A percentile compares a stretch with the other conserved stretches of the same genome.
Evolutionary conservation across 2,329 filamentous ascomycete genomes (phyloP).

Genomic region (Verticillium isaacii): DNA sequence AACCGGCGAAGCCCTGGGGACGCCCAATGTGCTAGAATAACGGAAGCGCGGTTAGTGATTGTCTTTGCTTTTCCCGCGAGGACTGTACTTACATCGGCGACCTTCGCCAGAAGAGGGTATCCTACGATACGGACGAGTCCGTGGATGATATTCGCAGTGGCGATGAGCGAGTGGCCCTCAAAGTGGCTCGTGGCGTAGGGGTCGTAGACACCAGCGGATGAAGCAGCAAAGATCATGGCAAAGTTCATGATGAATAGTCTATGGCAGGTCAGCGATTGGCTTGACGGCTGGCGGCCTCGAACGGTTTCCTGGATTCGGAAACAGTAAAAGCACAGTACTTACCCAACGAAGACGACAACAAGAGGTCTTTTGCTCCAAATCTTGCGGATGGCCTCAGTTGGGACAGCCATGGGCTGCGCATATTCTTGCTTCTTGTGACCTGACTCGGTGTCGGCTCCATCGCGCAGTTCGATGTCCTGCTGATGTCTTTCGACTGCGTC

Average conservation of each 20-base stretch:
- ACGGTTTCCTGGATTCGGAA: too few relatives aligned
- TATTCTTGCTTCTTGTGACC: neutral
- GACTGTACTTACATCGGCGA: conserved; percentile 36
- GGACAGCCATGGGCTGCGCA: conserved; percentile 6
- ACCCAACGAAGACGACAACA: neutral
- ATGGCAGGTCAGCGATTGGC: neutral
- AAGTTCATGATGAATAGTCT: conserved; percentile 26
- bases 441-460: neutral
- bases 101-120: conserved; percentile 56
- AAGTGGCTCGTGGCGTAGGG: conserved; percentile 32
- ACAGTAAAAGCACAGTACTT: neutral
- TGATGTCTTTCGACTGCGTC: neutral
- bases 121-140: conserved; percentile 45
- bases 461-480: neutral
- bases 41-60: conserved; percentile 15
- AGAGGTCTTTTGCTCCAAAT: conserved; percentile 1
- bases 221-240: conserved; percentile 23
- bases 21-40: conserved; percentile 44
- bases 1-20: conserved; percentile 36
- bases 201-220: conserved; percentile 24
- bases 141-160: conserved; percentile 42
- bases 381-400: conserved; percentile 2
- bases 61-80: conserved; percentile 16
- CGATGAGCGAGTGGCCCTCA: conserved; percentile 42
- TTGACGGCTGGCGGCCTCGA: too few relatives aligned